A percentile compares a stretch with the other conserved stretches of the same genome.
Evolutionary conservation across 139 green algal genomes (phyloP).

Genomic region (Zygnema cylindricum): DNA sequence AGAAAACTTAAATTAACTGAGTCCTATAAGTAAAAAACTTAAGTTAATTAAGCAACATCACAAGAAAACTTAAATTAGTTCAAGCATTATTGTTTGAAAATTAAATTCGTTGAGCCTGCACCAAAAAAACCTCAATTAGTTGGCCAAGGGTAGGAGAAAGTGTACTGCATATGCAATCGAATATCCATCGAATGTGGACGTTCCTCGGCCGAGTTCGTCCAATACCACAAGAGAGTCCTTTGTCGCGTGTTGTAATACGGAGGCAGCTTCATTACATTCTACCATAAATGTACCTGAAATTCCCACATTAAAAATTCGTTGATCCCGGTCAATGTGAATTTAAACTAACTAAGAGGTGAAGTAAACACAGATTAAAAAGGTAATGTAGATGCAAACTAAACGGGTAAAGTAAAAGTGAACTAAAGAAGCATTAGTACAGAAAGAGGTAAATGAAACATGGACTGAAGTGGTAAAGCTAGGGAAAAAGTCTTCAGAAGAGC

Average conservation of each 20-base stretch:
- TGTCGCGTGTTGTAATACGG: constrained; percentile 76
- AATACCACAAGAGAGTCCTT: constrained; percentile 82
- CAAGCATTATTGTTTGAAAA: too few species aligned
- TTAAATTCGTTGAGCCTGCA: too few species aligned
- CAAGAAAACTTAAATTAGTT: too few species aligned
- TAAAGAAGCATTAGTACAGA: too few species aligned
- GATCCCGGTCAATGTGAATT: not conserved
- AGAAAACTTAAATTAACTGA: too few species aligned
- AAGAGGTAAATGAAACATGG: too few species aligned
- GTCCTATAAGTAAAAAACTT: too few species aligned
- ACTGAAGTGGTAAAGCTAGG: too few species aligned
- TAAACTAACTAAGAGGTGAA: not conserved
- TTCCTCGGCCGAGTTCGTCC: constrained; percentile 96
- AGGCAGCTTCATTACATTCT: constrained; percentile 90
- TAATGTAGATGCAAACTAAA: not conserved
- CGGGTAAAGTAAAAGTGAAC: not conserved
- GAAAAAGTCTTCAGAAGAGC: too few species aligned
- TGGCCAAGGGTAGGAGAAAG: too few species aligned
- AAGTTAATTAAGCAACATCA: too few species aligned
- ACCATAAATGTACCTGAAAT: constrained; percentile 88
- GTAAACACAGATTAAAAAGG: not conserved
- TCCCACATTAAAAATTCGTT: not conserved
- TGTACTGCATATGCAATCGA: constrained; percentile 86
- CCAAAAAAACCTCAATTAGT: too few species aligned
- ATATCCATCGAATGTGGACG: constrained; percentile 93